Base-by-base conservation (phyloP, 192 early-diverging fungal species). In the Entomortierella lignicola region DNA sequence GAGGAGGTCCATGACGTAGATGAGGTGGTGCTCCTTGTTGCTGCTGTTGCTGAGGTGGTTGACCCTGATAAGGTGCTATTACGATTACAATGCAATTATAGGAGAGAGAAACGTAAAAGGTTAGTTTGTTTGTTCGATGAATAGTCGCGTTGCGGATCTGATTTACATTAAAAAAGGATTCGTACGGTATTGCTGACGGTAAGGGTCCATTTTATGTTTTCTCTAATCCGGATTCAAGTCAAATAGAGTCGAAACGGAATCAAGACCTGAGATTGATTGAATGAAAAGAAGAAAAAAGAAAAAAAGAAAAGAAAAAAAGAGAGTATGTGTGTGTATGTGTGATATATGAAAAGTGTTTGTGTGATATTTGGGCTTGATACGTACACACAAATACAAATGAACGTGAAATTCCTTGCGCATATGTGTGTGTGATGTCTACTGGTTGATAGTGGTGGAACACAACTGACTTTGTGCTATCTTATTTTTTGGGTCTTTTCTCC, bases 171-270 rank as follows among this genome's bases (percentile, higher is more conserved):
- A 47, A 47, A 4, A 15, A 12, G 7, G 20, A 20, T 47, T 20
- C 62, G 29, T 66, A 74, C 72, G 72, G 58, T 74, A 74, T 66
- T 74, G 72, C 32, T 72, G 70, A n/a, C 63, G 72, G 58, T 74
- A 74, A 12, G 72, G 72, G 51, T 74, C 72, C 72, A 74, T 74
- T 12, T 18, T 21, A 23, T 2, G 30, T 5, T 44, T 63, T 47
- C 2, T 25, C 23, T 30, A 18, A 32, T 34, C 29, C 55, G 34
- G 31, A 56, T 56, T 11, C 26, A 34, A 32, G 18, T 20, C 17
- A 15, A 8, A 11, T 8, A 31, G 18, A 47, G 44, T 47, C 12
- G 15, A 47, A 15, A 11, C 15, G 3, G 39, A 47, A 15, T 47
- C 20, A 15, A 47, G 12, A 15, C 44, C 4, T 20, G 20, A 20